Evolutionary conservation across 2,329 filamentous ascomycete species (phyloP).

Genomic region (Claviceps spartinae): DNA sequence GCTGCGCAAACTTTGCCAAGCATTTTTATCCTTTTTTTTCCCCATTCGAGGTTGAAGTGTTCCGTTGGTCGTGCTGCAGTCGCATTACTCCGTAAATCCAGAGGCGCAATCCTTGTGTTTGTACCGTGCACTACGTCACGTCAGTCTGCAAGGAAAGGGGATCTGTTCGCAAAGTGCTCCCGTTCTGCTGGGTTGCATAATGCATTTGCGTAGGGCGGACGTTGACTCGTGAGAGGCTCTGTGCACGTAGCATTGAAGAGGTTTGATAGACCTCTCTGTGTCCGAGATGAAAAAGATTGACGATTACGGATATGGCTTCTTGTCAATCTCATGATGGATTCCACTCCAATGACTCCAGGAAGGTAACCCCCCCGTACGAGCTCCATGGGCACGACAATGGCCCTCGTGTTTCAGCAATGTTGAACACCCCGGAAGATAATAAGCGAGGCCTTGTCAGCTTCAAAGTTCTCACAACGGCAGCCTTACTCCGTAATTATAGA

Average conservation of each 20-base stretch:
- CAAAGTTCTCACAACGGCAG: neutral
- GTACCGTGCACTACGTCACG: neutral
- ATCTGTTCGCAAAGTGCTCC: neutral
- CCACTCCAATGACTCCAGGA: neutral
- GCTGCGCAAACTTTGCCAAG: neutral
- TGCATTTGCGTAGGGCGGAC: neutral
- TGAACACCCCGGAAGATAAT: neutral
- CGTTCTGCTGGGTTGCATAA: neutral
- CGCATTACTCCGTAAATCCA: neutral
- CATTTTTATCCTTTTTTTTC: neutral
- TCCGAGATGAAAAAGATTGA: neutral
- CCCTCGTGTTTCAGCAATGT: slow-evolving; percentile 1
- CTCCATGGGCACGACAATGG: neutral
- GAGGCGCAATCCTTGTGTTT: neutral
- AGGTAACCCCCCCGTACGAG: neutral
- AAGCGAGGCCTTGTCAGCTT: neutral
- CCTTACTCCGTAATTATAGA: too few relatives aligned
- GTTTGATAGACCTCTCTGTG: neutral
- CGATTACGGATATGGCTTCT: neutral
- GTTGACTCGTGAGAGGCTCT: neutral
- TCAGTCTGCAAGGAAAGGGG: neutral
- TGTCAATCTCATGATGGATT: neutral
- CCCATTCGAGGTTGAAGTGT: neutral
- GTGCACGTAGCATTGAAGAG: too few relatives aligned
- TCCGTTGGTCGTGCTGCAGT: neutral